These are phyloP conservation scores for Teratosphaeriaceae sp. DNA, from an alignment of 2,329 filamentous ascomycete genomes.

Conservation along the genomic window DNA sequence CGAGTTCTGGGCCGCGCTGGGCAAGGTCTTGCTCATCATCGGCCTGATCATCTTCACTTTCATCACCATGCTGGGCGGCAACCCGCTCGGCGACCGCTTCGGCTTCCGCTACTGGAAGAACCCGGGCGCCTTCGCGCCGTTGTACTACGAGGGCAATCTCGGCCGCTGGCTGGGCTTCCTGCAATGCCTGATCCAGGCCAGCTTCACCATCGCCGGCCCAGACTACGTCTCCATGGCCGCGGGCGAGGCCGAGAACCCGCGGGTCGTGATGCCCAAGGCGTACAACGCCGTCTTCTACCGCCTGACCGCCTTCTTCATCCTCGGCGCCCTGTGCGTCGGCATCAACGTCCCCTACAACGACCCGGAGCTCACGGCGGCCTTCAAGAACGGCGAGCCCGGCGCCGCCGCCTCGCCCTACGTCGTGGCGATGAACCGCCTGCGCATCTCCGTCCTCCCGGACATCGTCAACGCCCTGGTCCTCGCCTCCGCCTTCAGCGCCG, in stretches of 20 bases:
- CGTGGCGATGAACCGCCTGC: conserved; percentile 31
- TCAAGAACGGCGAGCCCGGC: conserved; percentile 9
- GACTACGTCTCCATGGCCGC: conserved; percentile 45
- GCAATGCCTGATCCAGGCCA: conserved; percentile 30
- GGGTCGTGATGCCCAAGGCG: conserved; percentile 40
- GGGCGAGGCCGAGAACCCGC: conserved; percentile 41
- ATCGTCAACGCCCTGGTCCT: conserved; percentile 30
- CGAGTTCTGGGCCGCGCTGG: conserved; percentile 47
- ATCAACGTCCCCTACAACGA: conserved; percentile 33
- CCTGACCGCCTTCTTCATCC: conserved; percentile 40
- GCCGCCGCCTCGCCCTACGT: conserved; percentile 25
- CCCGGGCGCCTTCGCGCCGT: conserved; percentile 8
- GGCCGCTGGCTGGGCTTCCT: conserved; percentile 32
- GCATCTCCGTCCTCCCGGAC: conserved; percentile 36
- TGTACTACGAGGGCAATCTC: conserved; percentile 6
- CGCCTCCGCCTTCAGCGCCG: conserved; percentile 53
- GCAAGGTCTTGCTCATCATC: conserved; percentile 42
- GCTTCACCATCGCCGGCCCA: conserved; percentile 42
- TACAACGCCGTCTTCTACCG: conserved; percentile 44
- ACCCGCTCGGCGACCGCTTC: conserved; percentile 28
- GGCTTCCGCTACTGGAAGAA: conserved; percentile 42
- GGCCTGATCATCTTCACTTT: conserved; percentile 37
- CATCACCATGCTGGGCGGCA: conserved; percentile 30
- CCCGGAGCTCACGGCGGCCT: conserved; percentile 14
- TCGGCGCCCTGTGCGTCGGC: conserved; percentile 39